Conservation (phyloP, 176 grass and related monocot genomes). For the Juncus effusus region DNA sequence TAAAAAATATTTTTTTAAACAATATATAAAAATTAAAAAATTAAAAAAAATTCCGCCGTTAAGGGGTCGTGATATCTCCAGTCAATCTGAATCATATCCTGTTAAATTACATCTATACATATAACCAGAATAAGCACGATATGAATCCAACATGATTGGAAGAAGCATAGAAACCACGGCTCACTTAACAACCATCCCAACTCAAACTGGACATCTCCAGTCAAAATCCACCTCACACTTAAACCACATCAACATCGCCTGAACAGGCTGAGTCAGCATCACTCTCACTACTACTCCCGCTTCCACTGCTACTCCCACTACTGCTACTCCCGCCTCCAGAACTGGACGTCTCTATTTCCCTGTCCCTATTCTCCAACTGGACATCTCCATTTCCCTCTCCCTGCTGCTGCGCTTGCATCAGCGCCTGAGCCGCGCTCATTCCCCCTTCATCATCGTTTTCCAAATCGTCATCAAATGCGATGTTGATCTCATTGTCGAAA, state of each 20-base stretch:
- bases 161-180: no score
- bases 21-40: no score
- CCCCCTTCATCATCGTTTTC: conserved; percentile 40
- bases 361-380: conserved; percentile 16
- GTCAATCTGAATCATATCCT: no score
- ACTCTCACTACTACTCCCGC: conserved; percentile 19
- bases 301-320: conserved; percentile 16
- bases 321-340: conserved; percentile 21
- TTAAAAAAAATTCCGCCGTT: no score
- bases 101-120: no score
- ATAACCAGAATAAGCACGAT: no score
- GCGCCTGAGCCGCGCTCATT: conserved; percentile 67
- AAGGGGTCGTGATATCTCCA: no score
- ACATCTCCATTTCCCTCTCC: conserved; percentile 12
- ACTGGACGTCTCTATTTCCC: conserved; percentile 21
- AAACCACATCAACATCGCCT: conserved; percentile 20
- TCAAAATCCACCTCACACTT: no score
- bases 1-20: no score
- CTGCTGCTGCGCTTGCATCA: conserved; percentile 21
- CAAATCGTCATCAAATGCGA: conserved; percentile 76
- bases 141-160: no score
- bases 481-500: conserved; percentile 75
- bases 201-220: no score
- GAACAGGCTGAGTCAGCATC: conserved; percentile 25
- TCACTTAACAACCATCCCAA: no score